Evolutionary conservation across 1,284 basidiomycete species (phyloP).

Genomic region (Laetiporus sulphureus): DNA sequence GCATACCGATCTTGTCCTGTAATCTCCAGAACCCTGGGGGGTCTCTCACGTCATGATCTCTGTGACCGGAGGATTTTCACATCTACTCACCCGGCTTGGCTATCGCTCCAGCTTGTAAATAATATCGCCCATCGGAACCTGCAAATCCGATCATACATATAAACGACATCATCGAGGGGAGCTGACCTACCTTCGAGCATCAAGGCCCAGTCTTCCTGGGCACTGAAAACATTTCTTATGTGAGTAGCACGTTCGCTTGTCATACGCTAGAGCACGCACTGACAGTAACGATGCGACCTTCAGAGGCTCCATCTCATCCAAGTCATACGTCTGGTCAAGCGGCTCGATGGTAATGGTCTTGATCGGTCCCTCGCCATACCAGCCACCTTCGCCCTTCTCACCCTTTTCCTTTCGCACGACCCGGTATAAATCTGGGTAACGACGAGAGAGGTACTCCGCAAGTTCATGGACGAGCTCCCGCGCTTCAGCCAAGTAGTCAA

Average conservation of each 20-base stretch:
- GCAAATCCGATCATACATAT: too few species aligned
- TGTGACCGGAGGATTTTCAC: background rate
- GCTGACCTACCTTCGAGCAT: slow-evolving; percentile 61
- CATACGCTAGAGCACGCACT: too few species aligned
- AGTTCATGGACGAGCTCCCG: slow-evolving; percentile 61
- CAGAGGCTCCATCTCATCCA: slow-evolving; percentile 54
- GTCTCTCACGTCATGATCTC: background rate
- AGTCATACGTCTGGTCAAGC: slow-evolving; percentile 42
- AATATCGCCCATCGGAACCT: slow-evolving; percentile 61
- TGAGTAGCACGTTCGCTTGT: too few species aligned
- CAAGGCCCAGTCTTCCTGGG: slow-evolving; percentile 71
- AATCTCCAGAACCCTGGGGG: slow-evolving; percentile 71
- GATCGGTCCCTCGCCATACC: slow-evolving; percentile 46
- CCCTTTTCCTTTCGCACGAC: slow-evolving; percentile 32
- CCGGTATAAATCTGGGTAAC: slow-evolving; percentile 55
- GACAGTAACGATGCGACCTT: slow-evolving; percentile 50
- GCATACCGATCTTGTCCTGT: slow-evolving; percentile 68
- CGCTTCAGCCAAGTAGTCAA: too few species aligned
- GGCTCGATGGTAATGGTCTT: slow-evolving; percentile 49
- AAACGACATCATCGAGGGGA: slow-evolving; percentile 2
- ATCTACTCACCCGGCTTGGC: slow-evolving; percentile 47
- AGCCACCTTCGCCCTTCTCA: slow-evolving; percentile 30
- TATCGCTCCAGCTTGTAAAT: slow-evolving; percentile 69
- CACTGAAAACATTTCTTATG: slow-evolving; percentile 21
- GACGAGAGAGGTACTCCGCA: slow-evolving; percentile 54